A percentile compares a stretch with the other conserved stretches of the same genome.
These are phyloP conservation scores for Septoria linicola DNA, from an alignment of 2,329 filamentous ascomycete genomes.

Conservation along the genomic window DNA sequence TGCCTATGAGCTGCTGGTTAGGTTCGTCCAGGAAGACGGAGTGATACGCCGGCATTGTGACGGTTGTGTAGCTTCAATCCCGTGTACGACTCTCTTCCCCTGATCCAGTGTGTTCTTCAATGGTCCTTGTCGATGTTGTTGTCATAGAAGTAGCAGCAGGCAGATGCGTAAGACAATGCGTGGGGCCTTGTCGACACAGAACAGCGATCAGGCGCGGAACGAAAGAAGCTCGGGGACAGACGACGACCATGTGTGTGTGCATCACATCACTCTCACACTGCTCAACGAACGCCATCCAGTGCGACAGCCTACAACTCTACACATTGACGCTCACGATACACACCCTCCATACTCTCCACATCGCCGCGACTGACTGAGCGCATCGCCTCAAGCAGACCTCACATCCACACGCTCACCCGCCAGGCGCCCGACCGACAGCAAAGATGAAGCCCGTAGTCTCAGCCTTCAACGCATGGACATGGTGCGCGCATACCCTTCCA, in stretches of 20 bases:
- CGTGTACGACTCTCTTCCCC: no score
- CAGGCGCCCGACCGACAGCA: slow-evolving; percentile 33
- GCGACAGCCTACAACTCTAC: no score
- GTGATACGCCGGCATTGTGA: slow-evolving; percentile 70
- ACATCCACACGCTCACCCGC: slow-evolving; percentile 8
- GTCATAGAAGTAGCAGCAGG: not conserved
- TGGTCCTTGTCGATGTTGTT: slow-evolving; percentile 4
- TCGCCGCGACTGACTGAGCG: no score
- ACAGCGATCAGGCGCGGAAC: slow-evolving; percentile 40
- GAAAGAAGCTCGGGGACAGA: no score
- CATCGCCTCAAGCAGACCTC: not conserved
- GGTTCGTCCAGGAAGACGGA: slow-evolving; percentile 88
- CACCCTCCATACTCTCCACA: not conserved
- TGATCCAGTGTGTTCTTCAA: not conserved
- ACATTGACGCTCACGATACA: not conserved
- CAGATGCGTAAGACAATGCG: slow-evolving; percentile 9
- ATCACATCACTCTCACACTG: slow-evolving; percentile 5
- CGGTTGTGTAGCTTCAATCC: no score
- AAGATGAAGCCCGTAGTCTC: slow-evolving; percentile 94
- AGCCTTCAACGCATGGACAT: slow-evolving; percentile 90
- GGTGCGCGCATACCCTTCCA: slow-evolving; percentile 57
- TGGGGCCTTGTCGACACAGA: slow-evolving; percentile 17
- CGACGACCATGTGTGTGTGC: not conserved
- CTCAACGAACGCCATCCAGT: no score
- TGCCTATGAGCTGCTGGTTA: slow-evolving; percentile 69